Evolutionary conservation across 75 land plant genomes (phyloP).

Genomic region (Larix kaempferi): DNA sequence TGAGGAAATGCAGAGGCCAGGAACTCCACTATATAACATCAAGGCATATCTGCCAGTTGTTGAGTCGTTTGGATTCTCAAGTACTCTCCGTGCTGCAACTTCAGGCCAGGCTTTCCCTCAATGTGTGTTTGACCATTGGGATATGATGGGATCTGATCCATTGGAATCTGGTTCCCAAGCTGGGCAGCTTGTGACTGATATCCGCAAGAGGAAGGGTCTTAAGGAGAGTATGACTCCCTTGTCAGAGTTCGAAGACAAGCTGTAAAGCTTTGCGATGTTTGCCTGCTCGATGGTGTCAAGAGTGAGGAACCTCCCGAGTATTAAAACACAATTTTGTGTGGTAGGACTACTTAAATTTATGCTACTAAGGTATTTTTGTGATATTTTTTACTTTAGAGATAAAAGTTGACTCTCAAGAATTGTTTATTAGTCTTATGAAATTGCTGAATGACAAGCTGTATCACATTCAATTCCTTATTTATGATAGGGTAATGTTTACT

Average conservation of each 20-base stretch:
- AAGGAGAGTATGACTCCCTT: slow-evolving; percentile 64
- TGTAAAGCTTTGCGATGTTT: not conserved
- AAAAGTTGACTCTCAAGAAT: no score
- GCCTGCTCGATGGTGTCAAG: no score
- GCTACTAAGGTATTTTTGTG: no score
- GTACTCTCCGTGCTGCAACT: slow-evolving; percentile 60
- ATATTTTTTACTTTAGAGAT: no score
- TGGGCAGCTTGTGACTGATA: slow-evolving; percentile 32
- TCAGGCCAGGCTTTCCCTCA: slow-evolving; percentile 84
- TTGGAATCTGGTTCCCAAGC: slow-evolving; percentile 28
- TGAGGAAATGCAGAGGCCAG: slow-evolving; percentile 76
- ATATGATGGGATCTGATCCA: slow-evolving; percentile 40
- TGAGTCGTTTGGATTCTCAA: slow-evolving; percentile 68
- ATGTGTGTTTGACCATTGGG: slow-evolving; percentile 77
- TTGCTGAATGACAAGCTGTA: no score
- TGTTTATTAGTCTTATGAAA: no score
- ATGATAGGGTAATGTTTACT: no score
- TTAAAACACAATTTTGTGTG: no score
- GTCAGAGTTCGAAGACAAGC: slow-evolving; percentile 55
- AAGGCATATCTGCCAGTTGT: slow-evolving; percentile 75
- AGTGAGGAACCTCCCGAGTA: no score
- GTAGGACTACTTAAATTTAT: no score
- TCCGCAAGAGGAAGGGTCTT: slow-evolving; percentile 66
- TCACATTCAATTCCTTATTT: no score
- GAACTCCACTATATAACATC: slow-evolving; percentile 76